Conservation (phyloP, 2,329 filamentous ascomycete genomes). For the Emmonsia crescens region DNA sequence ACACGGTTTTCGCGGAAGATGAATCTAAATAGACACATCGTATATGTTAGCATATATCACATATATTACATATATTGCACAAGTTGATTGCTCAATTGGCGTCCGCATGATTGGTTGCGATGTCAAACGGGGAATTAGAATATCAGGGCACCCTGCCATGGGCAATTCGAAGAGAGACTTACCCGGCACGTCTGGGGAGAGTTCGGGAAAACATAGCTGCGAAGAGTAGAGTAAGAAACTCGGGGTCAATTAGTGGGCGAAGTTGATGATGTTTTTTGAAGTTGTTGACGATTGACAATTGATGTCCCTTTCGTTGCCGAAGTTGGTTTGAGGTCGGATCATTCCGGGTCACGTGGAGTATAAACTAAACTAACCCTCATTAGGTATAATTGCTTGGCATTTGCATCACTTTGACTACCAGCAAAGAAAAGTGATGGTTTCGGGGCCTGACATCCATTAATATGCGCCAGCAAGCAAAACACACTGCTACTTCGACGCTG, state of each 20-base stretch:
- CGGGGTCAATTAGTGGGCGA: slow-evolving; percentile 17
- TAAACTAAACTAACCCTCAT: not conserved
- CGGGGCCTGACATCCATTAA: not conserved
- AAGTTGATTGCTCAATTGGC: not conserved
- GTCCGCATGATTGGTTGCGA: not conserved
- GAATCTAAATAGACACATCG: slow-evolving; percentile 26
- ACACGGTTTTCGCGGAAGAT: slow-evolving; percentile 58
- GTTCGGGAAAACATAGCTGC: slow-evolving; percentile 34
- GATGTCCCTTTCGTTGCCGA: not conserved
- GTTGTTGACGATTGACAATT: not conserved
- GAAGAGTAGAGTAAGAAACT: slow-evolving; percentile 16
- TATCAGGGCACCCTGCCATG: not conserved
- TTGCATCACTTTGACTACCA: too few relatives aligned
- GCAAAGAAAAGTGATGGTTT: too few relatives aligned
- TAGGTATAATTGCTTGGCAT: not conserved
- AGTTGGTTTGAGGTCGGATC: not conserved
- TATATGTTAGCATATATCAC: slow-evolving; percentile 14
- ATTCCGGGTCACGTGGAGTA: not conserved
- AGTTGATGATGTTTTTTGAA: not conserved
- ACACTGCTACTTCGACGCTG: not conserved
- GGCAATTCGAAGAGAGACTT: slow-evolving; percentile 17
- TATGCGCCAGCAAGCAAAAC: not conserved
- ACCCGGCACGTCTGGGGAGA: slow-evolving; percentile 34
- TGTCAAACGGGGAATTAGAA: not conserved
- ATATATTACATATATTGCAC: not conserved